Percentiles rank a stretch among this genome's conserved stretches.
These are phyloP conservation scores for Globomyces sp. DNA, from an alignment of 371 early-diverging fungal genomes.

Conservation along the genomic window DNA sequence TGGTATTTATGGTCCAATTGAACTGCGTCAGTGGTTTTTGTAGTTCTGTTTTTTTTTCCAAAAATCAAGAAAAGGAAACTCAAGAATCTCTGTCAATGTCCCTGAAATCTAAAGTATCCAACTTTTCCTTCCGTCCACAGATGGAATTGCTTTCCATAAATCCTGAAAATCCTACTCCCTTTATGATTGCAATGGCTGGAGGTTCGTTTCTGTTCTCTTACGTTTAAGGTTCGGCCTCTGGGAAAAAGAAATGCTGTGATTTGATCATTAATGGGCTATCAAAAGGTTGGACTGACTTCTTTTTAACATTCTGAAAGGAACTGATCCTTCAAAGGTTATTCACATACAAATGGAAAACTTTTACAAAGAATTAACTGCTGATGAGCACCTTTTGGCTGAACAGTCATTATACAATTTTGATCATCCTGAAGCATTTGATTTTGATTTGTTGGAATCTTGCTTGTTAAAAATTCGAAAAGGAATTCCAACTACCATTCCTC, in stretches of 20 bases:
- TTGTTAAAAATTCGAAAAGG: slow-evolving; percentile 46
- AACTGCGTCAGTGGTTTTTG: no score
- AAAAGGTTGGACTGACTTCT: background rate
- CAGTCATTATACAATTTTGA: slow-evolving; percentile 32
- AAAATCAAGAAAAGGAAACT: no score
- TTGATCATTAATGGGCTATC: background rate
- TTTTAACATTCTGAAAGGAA: no score
- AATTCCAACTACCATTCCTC: slow-evolving; percentile 48
- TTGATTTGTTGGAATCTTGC: slow-evolving; percentile 47
- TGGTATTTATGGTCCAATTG: no score
- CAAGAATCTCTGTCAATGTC: no score
- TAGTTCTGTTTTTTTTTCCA: no score
- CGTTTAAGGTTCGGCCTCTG: background rate
- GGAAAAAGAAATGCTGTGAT: slow-evolving; percentile 7
- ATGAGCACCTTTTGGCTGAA: background rate
- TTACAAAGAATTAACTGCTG: background rate
- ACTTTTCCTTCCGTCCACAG: no score
- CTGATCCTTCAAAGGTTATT: background rate
- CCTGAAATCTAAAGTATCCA: no score
- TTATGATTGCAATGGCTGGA: slow-evolving; percentile 8
- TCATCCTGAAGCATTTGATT: slow-evolving; percentile 67
- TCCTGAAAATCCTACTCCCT: background rate
- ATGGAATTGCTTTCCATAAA: no score
- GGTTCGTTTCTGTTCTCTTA: background rate
- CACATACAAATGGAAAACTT: background rate